Conservation (phyloP, 2,329 filamentous ascomycete genomes). For the Pseudovirgaria hyperparasitica region DNA sequence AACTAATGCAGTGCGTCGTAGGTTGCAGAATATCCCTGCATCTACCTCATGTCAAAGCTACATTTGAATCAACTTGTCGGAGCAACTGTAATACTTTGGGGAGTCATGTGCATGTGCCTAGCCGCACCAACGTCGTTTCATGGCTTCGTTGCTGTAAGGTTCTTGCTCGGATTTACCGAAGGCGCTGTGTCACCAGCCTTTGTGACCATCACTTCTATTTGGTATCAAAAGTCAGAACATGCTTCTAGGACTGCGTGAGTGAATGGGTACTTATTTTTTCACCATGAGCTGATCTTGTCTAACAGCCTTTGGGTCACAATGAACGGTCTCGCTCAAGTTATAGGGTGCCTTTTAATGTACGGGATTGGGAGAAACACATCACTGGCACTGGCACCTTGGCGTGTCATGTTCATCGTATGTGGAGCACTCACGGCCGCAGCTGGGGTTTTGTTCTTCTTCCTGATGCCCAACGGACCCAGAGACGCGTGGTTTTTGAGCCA, state of each 20-base stretch:
- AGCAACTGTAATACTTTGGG: constrained; percentile 33
- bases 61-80: constrained; percentile 40
- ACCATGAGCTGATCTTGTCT: background rate
- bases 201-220: constrained; percentile 30
- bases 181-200: constrained; percentile 34
- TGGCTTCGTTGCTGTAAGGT: constrained; percentile 29
- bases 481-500: constrained; percentile 37
- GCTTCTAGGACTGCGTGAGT: constrained; percentile 11
- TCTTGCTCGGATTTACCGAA: constrained; percentile 32
- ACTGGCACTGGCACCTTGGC: constrained; percentile 32
- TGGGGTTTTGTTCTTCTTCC: constrained; percentile 33
- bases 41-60: constrained; percentile 38
- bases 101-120: constrained; percentile 31
- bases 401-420: constrained; percentile 36
- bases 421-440: constrained; percentile 32
- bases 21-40: constrained; percentile 38
- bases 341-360: constrained; percentile 37
- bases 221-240: constrained; percentile 17
- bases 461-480: constrained; percentile 34
- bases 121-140: constrained; percentile 29
- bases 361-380: constrained; percentile 33
- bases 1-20: too few relatives aligned
- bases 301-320: constrained; percentile 30
- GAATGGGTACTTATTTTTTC: background rate
- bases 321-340: constrained; percentile 34